Percentiles rank a stretch among this genome's conserved stretches.
phyloP scores from a whole-genome alignment of 2,329 filamentous ascomycete species.

The Beauveria caledonica region DNA sequence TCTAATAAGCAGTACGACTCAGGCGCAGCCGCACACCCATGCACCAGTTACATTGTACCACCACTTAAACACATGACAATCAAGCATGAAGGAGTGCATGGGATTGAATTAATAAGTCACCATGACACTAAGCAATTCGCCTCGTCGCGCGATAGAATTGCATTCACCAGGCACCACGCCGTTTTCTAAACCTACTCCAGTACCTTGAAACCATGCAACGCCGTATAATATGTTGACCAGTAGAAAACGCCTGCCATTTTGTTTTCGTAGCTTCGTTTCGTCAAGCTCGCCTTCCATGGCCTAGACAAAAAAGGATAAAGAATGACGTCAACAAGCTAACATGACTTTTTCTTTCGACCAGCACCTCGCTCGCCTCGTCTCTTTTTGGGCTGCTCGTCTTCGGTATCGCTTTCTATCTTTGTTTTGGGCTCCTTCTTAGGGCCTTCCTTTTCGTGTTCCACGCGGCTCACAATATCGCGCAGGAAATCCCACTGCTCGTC shows the following conservation, averaged over 20 bases:
- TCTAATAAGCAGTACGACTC: neutral
- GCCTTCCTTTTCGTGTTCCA: slow-evolving; percentile 52
- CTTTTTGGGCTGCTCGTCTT: slow-evolving; percentile 37
- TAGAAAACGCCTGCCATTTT: neutral
- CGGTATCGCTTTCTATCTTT: slow-evolving; percentile 47
- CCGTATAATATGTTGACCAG: neutral
- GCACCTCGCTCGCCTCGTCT: slow-evolving; percentile 25
- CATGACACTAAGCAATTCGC: neutral
- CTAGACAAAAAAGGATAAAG: neutral
- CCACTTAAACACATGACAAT: neutral
- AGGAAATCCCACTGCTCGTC: slow-evolving; percentile 95
- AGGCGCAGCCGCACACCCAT: neutral
- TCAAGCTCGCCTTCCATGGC: neutral
- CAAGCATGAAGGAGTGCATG: neutral
- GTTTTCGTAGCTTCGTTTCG: neutral
- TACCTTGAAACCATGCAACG: neutral
- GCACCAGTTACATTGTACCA: neutral
- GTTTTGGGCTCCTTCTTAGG: slow-evolving; percentile 31
- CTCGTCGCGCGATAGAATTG: neutral
- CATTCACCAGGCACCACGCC: neutral
- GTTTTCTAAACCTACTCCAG: neutral
- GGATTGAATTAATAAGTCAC: neutral
- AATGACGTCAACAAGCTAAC: neutral
- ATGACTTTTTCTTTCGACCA: slow-evolving; percentile 36
- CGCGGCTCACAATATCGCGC: slow-evolving; percentile 79